phyloP scores from a whole-genome alignment of 2,329 filamentous ascomycete genomes.

The Fusarium sp. region DNA sequence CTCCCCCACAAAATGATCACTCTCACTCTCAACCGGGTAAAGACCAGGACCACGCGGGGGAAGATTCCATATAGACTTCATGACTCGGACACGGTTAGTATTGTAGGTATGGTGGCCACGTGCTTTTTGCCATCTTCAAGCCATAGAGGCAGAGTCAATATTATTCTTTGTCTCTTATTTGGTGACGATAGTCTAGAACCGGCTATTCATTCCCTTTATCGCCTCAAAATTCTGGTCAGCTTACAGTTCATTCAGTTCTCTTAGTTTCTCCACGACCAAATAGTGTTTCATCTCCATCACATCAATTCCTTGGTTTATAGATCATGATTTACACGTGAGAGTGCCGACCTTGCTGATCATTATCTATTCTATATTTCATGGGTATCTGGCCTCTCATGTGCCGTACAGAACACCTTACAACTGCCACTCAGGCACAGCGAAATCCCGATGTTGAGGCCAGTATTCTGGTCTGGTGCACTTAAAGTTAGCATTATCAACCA shows the following conservation, averaged over 20 bases:
- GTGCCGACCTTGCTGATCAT: constrained; percentile 5
- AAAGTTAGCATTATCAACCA: constrained; percentile 18
- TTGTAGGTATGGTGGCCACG: constrained; percentile 28
- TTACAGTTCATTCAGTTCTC: not conserved
- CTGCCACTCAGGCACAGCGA: constrained; percentile 57
- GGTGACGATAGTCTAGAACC: not conserved
- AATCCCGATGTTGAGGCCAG: constrained; percentile 56
- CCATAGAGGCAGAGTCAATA: not conserved
- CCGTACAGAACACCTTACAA: constrained; percentile 43
- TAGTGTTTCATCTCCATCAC: constrained; percentile 15
- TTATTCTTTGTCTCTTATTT: not conserved
- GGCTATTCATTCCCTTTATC: not conserved
- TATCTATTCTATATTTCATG: constrained; percentile 2
- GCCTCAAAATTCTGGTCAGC: not conserved
- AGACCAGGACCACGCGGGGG: constrained; percentile 14
- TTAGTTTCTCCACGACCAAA: not conserved
- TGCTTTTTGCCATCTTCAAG: constrained; percentile 21
- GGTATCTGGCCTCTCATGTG: not conserved
- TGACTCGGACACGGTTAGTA: constrained; percentile 23
- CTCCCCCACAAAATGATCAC: constrained; percentile 26
- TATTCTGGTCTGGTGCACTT: constrained; percentile 50
- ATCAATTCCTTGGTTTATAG: constrained; percentile 3
- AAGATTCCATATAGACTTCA: constrained; percentile 11
- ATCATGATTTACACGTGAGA: constrained; percentile 28
- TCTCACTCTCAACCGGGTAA: constrained; percentile 3